These are phyloP conservation scores for Pseudogymnoascus sp. DNA, from an alignment of 2,329 filamentous ascomycete species.

Conservation along the genomic window DNA sequence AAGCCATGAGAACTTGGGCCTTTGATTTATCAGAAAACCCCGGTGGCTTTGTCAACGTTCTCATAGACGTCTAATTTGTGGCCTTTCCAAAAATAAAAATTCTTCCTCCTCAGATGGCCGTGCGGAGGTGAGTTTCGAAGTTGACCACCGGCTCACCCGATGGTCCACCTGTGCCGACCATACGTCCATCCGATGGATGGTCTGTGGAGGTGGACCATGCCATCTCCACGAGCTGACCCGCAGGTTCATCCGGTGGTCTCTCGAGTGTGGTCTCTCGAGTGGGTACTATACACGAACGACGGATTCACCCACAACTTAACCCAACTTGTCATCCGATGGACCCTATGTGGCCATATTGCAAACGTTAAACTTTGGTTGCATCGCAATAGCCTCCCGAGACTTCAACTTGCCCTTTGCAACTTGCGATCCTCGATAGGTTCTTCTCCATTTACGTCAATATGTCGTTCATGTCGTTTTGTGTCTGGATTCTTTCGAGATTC, in stretches of 20 bases:
- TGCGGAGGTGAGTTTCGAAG: too few species aligned
- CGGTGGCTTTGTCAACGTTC: too few species aligned
- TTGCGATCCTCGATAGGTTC: not conserved
- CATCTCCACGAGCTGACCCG: not conserved
- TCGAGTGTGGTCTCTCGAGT: not conserved
- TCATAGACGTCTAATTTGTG: too few species aligned
- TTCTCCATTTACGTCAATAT: not conserved
- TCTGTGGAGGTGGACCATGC: not conserved
- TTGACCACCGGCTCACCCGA: too few species aligned
- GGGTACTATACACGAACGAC: not conserved
- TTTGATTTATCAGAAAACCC: too few species aligned
- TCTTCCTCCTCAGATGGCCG: too few species aligned
- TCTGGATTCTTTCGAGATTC: constrained; percentile 8
- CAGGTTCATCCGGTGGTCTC: not conserved
- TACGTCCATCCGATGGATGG: not conserved
- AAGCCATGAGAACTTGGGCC: too few species aligned
- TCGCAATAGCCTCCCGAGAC: not conserved
- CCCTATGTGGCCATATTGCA: not conserved
- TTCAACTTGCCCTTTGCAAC: not conserved
- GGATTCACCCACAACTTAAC: not conserved
- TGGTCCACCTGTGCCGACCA: not conserved
- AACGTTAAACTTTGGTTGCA: not conserved
- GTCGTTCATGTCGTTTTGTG: constrained; percentile 9
- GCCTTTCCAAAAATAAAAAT: too few species aligned
- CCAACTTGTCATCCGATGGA: not conserved